Evolutionary conservation across 345 rosid species (phyloP), one percentile per base, ranked within the genome.

Genomic region (Eucalyptus rudis): DNA sequence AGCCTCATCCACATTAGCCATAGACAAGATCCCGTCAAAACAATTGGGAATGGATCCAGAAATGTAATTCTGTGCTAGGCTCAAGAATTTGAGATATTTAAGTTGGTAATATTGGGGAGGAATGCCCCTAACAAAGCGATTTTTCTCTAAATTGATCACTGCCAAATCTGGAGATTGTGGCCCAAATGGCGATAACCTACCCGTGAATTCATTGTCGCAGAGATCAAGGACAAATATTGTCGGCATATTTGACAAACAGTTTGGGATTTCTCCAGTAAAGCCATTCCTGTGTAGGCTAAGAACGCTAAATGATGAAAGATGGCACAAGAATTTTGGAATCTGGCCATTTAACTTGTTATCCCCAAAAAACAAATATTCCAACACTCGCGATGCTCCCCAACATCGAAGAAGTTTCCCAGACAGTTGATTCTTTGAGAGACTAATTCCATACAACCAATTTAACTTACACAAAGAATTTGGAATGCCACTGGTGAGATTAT

Each of bases 231-330:
- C 12, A 0, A 2, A 0, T 6, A 71, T 33, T 0, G 1, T 0
- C 33, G 0, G 5, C 20, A 88, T 24, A 50, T 31, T 71, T 76
- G 24, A 47, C 20, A 87, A 50, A 24, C 85, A 64, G 8, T 12
- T n/a, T 5, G 89, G 86, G 79, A 88, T 50, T 17, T 12, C 14
- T 14, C 89, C 89, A 25, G 43, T 27, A 5, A 88, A 71, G 45
- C 54, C 36, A 88, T 71, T 88, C 40, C 3, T 29, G 0, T 7
- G 29, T 31, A 88, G 89, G 40, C 89, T 29, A 24, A 88, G 89
- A 31, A 2, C 2, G 50, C 0, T 0, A 2, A 13, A 49, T 49
- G 1, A 0, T 0, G 0, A 0, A 49, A 13, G 44, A 31, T 43
- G 43, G 49, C 86, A 49, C 24, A 88, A 17, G 5, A 15, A 76